Evolutionary conservation across 1,139 yeast genomes (phyloP), one percentile per base, ranked within the genome.

Genomic region (Sugiyamaella castrensis): DNA sequence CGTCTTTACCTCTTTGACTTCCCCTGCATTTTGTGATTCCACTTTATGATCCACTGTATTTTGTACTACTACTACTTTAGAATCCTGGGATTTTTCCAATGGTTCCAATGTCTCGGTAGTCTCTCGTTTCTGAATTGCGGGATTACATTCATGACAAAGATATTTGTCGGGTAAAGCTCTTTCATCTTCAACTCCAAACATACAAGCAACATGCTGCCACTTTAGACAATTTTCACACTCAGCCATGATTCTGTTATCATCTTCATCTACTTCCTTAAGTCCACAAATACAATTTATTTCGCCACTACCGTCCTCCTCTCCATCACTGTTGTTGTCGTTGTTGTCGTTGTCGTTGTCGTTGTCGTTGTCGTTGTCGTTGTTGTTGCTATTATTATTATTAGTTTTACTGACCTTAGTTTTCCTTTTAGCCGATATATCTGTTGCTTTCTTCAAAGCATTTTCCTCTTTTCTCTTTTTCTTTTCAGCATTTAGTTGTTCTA

Each of bases 161-260:
- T 81, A 81, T 29, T 65, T 63, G 8, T 74, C 73, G 1, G 83
- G 81, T 1, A 74, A 61, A 30, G 63, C 66, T 4, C 64, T 62
- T 43, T 66, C 69, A 47, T 67, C 69, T 16, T 66, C 64, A 58
- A 75, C 67, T 41, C 75, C 81, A 40, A 86, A 77, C 77, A 86
- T 77, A 66, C 96, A 88, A 48, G 68, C 71, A 32, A 82, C 79
- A 64, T 88, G 96, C 63, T 88, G 96, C 96, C 96, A 88, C 10
- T 88, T 81, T 47, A 75, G 68, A 64, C 96, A 88, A 19, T 69
- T 62, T 48, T 85, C 95, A 67, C 96, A 88, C 62, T 84, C 87
- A 31, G 85, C 80, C 91, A 87, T 85, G 32, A 77, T 74, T 6
- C 86, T 81, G 19, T 76, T 74, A 16, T 73, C 72, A 53, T 83